Evolutionary conservation across 2,329 filamentous ascomycete genomes (phyloP), one percentile per base, ranked within the genome.

Genomic region (Fusarium incarnatum): DNA sequence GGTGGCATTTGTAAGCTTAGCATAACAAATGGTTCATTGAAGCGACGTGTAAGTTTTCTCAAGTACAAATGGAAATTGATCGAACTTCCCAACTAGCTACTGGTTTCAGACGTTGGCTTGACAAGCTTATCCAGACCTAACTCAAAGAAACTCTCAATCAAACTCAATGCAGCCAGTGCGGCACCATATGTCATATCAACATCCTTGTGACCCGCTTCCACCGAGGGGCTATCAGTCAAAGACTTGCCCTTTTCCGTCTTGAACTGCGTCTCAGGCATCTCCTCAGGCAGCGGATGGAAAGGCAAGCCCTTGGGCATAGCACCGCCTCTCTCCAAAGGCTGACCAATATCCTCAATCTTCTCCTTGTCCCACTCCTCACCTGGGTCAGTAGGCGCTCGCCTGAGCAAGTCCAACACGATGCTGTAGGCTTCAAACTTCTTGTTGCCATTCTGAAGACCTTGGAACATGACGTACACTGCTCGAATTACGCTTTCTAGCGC

Each of bases 401-500:
- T 37, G 0, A 50, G 47, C 6, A 50, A 6, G 15, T 37, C 12
- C 16, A 50, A 3, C 0, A 50, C 47, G 6, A 37, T 50, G 4
- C 8, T 10, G 4, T 50, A 50, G 0, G 30, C 20, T 8, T 50
- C 47, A 11, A 34, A 50, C 1, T 32, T 2, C 7, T 23, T 22
- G 16, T 49, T 23, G 2, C 28, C 30, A 8, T 45, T 65, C 0
- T 45, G 49, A 1, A 70, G 67, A 1, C 67, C 67, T 2, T 69
- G 30, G 2, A 69, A 66, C 67, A 69, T 69, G 5, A 70, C 22
- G 1, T 69, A 69, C 1, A 57, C 44, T 3, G 67, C 72, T 7
- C 70, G 68, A 3, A 74, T 53, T 1, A 73, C 70, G 6, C 72
- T 74, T 25, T 74, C 67, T 0, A 74, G 50, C 0, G 70, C 70